Evolutionary conservation across 176 grass and related monocot genomes (phyloP).

Genomic region (Metroxylon sagu): DNA sequence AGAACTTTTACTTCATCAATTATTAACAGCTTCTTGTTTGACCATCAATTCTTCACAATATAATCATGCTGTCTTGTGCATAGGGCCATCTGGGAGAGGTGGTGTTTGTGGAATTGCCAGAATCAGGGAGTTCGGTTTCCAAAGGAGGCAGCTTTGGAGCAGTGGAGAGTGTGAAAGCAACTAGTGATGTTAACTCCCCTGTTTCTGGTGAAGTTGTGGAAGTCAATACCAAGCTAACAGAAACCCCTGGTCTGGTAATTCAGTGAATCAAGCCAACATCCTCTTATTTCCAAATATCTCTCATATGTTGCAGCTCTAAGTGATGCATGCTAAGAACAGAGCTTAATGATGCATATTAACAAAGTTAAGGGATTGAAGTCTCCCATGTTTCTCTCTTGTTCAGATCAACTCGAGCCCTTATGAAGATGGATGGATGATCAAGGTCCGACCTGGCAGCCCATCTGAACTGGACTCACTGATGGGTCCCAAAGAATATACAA

Average conservation of each 20-base stretch:
- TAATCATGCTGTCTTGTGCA: neutral
- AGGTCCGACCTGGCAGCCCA: conserved; percentile 70
- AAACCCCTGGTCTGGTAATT: conserved; percentile 65
- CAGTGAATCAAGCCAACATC: neutral
- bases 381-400: neutral
- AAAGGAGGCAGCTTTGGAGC: conserved; percentile 64
- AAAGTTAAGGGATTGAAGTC: too few species aligned
- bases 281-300: neutral
- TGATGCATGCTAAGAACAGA: too few species aligned
- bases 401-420: conserved; percentile 92
- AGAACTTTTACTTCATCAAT: too few species aligned
- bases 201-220: conserved; percentile 85
- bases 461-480: conserved; percentile 52
- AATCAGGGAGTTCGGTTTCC: conserved; percentile 30
- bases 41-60: too few species aligned
- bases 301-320: neutral
- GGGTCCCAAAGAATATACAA: conserved; percentile 67
- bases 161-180: conserved; percentile 98
- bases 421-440: conserved; percentile 96
- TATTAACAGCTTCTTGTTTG: too few species aligned
- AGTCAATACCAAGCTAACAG: conserved; percentile 61
- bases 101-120: conserved; percentile 85
- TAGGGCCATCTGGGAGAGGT: conserved; percentile 88
- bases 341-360: too few species aligned
- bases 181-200: conserved; percentile 84